phyloP scores from a whole-genome alignment of 306 rosid genomes.

The Acmispon strigosus region DNA sequence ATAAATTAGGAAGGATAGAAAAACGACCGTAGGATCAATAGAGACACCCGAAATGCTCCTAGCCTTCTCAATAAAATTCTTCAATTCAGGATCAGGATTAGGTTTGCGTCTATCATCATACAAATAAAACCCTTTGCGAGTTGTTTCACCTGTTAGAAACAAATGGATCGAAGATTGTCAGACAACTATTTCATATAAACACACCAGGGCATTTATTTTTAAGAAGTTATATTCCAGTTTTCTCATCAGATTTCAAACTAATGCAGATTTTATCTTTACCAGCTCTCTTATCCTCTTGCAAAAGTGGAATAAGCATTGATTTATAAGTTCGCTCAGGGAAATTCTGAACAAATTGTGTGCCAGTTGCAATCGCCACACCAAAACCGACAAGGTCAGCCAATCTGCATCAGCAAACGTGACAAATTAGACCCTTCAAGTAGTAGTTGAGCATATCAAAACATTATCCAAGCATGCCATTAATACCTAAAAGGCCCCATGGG shows the following conservation, averaged over 20 bases:
- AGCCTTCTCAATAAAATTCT: constrained; percentile 77
- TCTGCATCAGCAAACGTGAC: constrained; percentile 37
- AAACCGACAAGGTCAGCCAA: constrained; percentile 89
- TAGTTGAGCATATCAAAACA: background rate
- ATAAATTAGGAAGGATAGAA: constrained; percentile 2
- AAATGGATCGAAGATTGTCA: background rate
- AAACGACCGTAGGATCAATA: constrained; percentile 77
- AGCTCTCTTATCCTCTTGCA: constrained; percentile 88
- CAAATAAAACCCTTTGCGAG: constrained; percentile 75
- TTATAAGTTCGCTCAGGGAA: constrained; percentile 78
- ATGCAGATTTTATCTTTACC: constrained; percentile 37
- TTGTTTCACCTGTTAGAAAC: constrained; percentile 59
- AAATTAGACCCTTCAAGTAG: constrained; percentile 17
- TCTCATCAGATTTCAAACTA: constrained; percentile 3
- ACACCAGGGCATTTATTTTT: background rate
- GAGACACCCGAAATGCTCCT: constrained; percentile 64
- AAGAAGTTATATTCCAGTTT: background rate
- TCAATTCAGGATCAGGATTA: constrained; percentile 77
- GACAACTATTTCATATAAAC: background rate
- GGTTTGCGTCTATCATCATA: constrained; percentile 75
- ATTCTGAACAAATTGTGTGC: constrained; percentile 43
- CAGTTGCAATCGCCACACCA: constrained; percentile 79
- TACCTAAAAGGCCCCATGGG: constrained; percentile 99
- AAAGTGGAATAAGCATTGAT: constrained; percentile 75
- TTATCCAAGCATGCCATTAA: constrained; percentile 2